Conservation (phyloP, 371 early-diverging fungal genomes). For the Mortierella sp. region DNA sequence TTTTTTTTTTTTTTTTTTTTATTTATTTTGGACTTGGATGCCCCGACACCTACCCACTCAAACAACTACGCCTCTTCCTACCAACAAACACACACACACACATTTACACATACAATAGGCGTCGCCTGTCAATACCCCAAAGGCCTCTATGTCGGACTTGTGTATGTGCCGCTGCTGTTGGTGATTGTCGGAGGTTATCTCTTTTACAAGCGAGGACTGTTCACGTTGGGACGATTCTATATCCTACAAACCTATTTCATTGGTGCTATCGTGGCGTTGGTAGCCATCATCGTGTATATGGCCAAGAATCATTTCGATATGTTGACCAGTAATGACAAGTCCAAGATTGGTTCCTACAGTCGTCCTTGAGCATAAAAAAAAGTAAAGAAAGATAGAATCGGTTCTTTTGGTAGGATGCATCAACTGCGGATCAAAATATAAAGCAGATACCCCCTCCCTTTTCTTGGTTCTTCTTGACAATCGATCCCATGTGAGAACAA, state of each 20-base stretch:
- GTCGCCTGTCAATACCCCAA: constrained; percentile 50
- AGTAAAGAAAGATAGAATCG: not conserved
- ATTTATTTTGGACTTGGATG: not conserved
- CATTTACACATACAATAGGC: constrained; percentile 8
- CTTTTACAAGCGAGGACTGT: constrained; percentile 12
- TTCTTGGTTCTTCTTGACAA: not conserved
- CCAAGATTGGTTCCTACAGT: constrained; percentile 21
- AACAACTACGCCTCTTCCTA: not conserved
- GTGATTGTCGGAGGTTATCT: constrained; percentile 18
- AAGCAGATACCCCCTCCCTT: not conserved
- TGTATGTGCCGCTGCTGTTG: constrained; percentile 17
- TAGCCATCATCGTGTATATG: constrained; percentile 32
- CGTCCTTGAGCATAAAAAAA: constrained; percentile 14
- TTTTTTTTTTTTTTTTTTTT: not conserved
- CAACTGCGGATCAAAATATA: not conserved
- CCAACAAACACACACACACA: not conserved
- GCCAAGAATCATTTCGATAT: constrained; percentile 31
- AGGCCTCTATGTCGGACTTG: constrained; percentile 37
- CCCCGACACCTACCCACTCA: too few relatives aligned
- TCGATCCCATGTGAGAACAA: not conserved
- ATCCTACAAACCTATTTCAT: constrained; percentile 44
- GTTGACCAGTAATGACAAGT: constrained; percentile 48
- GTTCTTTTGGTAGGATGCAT: too few relatives aligned
- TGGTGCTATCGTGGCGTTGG: constrained; percentile 24
- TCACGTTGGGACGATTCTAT: constrained; percentile 37